Evolutionary conservation across 2,329 filamentous ascomycete genomes (phyloP).

Genomic region (Zopfia rhizophila): DNA sequence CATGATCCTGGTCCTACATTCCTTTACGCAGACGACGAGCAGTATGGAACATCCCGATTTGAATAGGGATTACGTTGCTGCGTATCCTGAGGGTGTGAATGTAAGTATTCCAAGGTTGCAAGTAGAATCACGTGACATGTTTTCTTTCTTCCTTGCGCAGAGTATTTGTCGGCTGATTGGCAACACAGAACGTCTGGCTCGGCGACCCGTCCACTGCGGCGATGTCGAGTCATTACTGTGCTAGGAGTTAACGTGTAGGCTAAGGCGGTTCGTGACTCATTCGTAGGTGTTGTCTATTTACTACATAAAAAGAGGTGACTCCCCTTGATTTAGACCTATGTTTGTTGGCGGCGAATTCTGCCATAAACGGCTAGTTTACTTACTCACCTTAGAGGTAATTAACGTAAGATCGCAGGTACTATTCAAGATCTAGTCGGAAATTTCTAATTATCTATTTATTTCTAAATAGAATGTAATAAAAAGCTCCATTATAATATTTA

Average conservation of each 20-base stretch:
- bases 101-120: no score
- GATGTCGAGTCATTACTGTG: neutral
- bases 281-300: neutral
- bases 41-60: no score
- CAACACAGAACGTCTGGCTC: no score
- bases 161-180: no score
- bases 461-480: constrained; percentile 1
- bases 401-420: neutral
- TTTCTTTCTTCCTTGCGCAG: no score
- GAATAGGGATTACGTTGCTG: no score
- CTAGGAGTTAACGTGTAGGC: neutral
- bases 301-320: neutral
- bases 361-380: neutral
- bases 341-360: neutral
- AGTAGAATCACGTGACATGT: no score
- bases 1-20: no score
- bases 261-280: neutral
- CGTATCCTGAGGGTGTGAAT: no score
- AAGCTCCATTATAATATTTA: constrained; percentile 2
- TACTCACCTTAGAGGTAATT: constrained; percentile 1
- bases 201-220: neutral
- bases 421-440: neutral
- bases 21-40: no score
- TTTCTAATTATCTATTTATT: constrained; percentile 2
- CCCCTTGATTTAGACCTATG: neutral